Evolutionary conservation across 768 basidiomycete species (phyloP).

Genomic region (Cantharellus cinnabarinus): DNA sequence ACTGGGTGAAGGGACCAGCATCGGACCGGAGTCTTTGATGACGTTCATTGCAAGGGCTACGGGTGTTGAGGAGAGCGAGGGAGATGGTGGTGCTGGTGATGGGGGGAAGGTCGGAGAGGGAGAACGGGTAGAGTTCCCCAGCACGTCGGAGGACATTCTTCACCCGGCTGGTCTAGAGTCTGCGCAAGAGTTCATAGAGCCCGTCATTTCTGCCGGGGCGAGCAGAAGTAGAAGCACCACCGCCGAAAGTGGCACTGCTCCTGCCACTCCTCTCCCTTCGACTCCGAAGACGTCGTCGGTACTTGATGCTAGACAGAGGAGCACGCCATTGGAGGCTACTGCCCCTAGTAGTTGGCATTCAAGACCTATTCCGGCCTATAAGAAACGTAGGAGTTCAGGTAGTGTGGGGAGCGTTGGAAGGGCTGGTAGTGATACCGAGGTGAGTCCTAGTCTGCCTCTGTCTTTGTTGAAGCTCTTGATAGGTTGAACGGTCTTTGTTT

Average conservation of each 20-base stretch:
- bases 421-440: not conserved
- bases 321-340: not conserved
- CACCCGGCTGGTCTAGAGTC: not conserved
- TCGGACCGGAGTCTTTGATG: not conserved
- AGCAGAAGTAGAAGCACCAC: not conserved
- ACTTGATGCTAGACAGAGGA: not conserved
- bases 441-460: not conserved
- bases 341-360: not conserved
- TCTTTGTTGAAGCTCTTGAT: no score
- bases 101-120: not conserved
- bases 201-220: no score
- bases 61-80: not conserved
- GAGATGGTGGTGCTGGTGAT: not conserved
- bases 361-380: not conserved
- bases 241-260: not conserved
- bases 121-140: not conserved
- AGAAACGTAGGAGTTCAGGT: not conserved
- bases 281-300: not conserved
- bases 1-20: not conserved
- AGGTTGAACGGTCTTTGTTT: no score
- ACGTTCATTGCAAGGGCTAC: not conserved
- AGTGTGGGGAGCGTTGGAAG: not conserved
- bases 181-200: not conserved
- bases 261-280: not conserved
- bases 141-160: not conserved